These are phyloP conservation scores for Crithidia acanthocephali DNA, from an alignment of 208 protist species.

Conservation along the genomic window DNA sequence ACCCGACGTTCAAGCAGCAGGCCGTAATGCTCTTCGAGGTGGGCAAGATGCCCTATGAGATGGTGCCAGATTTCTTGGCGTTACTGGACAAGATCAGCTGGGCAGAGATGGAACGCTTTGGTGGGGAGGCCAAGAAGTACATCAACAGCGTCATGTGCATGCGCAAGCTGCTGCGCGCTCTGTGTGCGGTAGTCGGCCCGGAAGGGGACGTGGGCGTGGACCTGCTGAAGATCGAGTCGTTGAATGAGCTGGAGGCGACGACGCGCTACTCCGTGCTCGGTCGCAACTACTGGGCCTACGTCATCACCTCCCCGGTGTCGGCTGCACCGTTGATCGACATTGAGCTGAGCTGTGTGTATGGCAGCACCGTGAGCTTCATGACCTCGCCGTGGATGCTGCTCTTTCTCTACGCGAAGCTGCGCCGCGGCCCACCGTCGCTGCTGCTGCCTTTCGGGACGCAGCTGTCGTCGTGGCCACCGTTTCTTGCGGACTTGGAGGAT, in stretches of 20 bases:
- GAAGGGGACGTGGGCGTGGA: conserved; percentile 72
- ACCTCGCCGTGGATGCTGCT: conserved; percentile 85
- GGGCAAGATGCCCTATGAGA: conserved; percentile 84
- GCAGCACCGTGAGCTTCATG: conserved; percentile 79
- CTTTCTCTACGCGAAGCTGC: conserved; percentile 64
- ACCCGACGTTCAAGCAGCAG: conserved; percentile 87
- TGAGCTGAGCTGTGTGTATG: conserved; percentile 78
- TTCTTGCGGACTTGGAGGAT: conserved; percentile 49
- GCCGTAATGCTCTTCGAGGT: conserved; percentile 93
- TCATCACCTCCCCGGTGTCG: conserved; percentile 67
- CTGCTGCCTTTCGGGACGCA: conserved; percentile 75
- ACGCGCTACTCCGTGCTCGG: conserved; percentile 87
- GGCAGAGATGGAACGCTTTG: conserved; percentile 40
- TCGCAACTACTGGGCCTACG: conserved; percentile 89
- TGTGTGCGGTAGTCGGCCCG: conserved; percentile 50
- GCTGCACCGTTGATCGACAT: conserved; percentile 75
- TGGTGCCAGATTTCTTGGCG: conserved; percentile 75
- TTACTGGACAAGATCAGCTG: conserved; percentile 69
- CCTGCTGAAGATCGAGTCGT: conserved; percentile 88
- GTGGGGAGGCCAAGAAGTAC: conserved; percentile 90
- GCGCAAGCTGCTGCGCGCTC: conserved; percentile 63
- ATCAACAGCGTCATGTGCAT: conserved; percentile 83
- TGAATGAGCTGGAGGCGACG: conserved; percentile 89
- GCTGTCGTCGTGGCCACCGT: conserved; percentile 60
- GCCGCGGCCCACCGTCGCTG: conserved; percentile 56